phyloP scores from a whole-genome alignment of 495 filamentous ascomycete species.

The Hypoxylon cercidicola region DNA sequence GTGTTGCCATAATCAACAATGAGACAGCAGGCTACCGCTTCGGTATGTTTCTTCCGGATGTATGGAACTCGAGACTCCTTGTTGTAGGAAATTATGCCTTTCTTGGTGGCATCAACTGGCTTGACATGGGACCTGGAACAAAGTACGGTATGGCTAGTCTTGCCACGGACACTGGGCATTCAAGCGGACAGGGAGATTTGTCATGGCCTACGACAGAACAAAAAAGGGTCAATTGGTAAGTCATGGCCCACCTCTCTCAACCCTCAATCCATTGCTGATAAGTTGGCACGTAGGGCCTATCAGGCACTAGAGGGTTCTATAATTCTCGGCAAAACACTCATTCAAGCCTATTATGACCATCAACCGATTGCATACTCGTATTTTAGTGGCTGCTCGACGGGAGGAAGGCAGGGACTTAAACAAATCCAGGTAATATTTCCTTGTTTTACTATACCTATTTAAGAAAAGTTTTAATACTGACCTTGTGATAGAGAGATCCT shows the following conservation, averaged over 20 bases:
- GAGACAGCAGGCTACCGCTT: conserved; percentile 59
- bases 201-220: conserved; percentile 60
- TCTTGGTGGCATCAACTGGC: conserved; percentile 62
- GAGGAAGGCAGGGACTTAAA: conserved; percentile 61
- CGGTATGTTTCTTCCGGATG: conserved; percentile 62
- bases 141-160: conserved; percentile 63
- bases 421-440: conserved; percentile 46
- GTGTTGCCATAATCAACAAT: conserved; percentile 61
- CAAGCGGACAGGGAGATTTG: conserved; percentile 45
- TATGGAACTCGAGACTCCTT: conserved; percentile 59
- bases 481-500: conserved; percentile 22
- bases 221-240: conserved; percentile 51
- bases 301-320: conserved; percentile 58
- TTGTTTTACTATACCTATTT: background rate
- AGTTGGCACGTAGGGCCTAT: too few relatives aligned
- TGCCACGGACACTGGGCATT: conserved; percentile 67
- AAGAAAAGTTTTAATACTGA: too few relatives aligned
- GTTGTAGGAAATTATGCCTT: conserved; percentile 58
- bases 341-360: conserved; percentile 34
- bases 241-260: too few relatives aligned
- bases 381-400: conserved; percentile 63
- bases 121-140: conserved; percentile 58
- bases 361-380: conserved; percentile 47
- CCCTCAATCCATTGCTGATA: too few relatives aligned
- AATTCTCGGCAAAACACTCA: conserved; percentile 48